Evolutionary conservation across 129 eudicot genomes (phyloP).

Genomic region (Flaveria bidentis): DNA sequence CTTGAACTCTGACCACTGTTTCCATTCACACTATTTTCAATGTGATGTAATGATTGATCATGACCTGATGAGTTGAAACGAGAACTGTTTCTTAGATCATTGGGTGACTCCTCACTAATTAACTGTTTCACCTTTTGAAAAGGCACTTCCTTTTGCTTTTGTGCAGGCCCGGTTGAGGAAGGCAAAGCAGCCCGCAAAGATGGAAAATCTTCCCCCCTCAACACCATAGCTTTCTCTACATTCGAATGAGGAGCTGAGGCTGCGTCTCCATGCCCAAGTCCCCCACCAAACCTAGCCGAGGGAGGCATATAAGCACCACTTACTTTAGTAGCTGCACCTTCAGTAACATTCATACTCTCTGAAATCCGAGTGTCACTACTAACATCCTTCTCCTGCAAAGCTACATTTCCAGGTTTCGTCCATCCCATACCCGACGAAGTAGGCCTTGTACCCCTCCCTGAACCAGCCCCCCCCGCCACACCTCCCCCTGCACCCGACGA

Average conservation of each 20-base stretch:
- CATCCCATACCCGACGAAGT: slow-evolving; percentile 74
- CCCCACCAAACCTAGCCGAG: slow-evolving; percentile 52
- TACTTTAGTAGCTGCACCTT: slow-evolving; percentile 15
- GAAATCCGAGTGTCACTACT: slow-evolving; percentile 32
- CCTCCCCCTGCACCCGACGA: slow-evolving; percentile 61
- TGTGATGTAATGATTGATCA: slow-evolving; percentile 41
- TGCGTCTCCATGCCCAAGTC: not conserved
- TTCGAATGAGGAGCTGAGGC: slow-evolving; percentile 30
- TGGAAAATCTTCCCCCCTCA: slow-evolving; percentile 98
- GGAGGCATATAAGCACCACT: slow-evolving; percentile 66
- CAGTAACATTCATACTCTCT: slow-evolving; percentile 27
- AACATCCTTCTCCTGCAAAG: slow-evolving; percentile 55
- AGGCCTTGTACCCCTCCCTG: slow-evolving; percentile 67
- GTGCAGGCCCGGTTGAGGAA: slow-evolving; percentile 44
- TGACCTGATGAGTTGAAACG: slow-evolving; percentile 45
- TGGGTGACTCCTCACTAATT: slow-evolving; percentile 47
- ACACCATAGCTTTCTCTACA: slow-evolving; percentile 59
- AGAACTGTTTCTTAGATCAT: slow-evolving; percentile 45
- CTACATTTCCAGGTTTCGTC: slow-evolving; percentile 70
- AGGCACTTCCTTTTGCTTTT: slow-evolving; percentile 61
- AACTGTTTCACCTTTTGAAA: slow-evolving; percentile 58
- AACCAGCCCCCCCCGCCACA: slow-evolving; percentile 53
- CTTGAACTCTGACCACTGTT: slow-evolving; percentile 39
- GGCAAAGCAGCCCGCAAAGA: slow-evolving; percentile 82
- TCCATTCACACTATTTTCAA: slow-evolving; percentile 38